Conservation (phyloP, 2,329 filamentous ascomycete species). For the Dactylellina leptospora region DNA sequence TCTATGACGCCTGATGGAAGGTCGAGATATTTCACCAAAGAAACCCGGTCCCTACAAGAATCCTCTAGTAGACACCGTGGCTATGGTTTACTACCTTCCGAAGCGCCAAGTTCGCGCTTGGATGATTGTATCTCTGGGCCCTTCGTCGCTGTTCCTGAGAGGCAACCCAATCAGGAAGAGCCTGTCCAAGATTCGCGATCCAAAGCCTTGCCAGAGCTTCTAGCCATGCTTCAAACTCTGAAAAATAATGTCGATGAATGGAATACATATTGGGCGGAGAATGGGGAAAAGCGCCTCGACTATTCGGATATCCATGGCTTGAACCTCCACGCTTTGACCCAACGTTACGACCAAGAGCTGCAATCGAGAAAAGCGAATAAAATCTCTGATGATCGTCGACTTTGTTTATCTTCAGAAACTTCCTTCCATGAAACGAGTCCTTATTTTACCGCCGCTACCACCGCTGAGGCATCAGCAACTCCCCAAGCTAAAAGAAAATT, state of each 20-base stretch:
- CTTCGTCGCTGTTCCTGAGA: background rate
- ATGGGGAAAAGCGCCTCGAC: no score
- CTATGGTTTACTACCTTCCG: background rate
- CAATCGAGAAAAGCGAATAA: no score
- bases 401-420: constrained; percentile 20
- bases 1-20: background rate
- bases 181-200: no score
- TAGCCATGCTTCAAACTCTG: no score
- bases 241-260: no score
- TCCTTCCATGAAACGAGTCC: constrained; percentile 29
- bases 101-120: background rate
- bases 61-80: background rate
- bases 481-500: background rate
- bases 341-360: no score
- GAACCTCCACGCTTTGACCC: no score
- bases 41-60: background rate
- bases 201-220: no score
- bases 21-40: constrained; percentile 13
- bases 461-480: background rate
- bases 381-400: no score
- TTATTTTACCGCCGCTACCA: constrained; percentile 12
- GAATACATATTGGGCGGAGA: no score
- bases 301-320: no score
- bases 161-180: no score
- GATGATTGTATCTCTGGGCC: background rate